Conservation (phyloP, 768 basidiomycete species). For the Leccinum broughii region DNA sequence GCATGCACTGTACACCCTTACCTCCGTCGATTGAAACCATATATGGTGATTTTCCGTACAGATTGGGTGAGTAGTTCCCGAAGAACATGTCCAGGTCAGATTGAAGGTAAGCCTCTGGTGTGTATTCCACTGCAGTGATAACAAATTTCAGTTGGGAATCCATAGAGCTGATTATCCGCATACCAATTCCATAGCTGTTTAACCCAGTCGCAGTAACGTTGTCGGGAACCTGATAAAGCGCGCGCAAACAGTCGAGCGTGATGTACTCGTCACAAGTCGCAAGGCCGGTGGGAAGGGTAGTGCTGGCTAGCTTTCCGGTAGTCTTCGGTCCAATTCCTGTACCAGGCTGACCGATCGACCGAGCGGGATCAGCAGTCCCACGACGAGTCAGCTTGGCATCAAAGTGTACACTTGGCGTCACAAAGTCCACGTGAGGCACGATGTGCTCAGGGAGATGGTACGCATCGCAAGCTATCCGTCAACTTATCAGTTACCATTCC, state of each 20-base stretch:
- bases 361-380: neutral
- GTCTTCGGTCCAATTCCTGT: slow-evolving; percentile 22
- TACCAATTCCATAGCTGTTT: slow-evolving; percentile 21
- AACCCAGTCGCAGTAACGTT: slow-evolving; percentile 8
- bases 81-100: slow-evolving; percentile 33
- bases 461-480: slow-evolving; percentile 31
- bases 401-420: slow-evolving; percentile 36
- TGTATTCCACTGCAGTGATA: slow-evolving; percentile 31
- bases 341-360: neutral
- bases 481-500: neutral
- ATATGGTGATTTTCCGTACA: slow-evolving; percentile 28
- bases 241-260: slow-evolving; percentile 32
- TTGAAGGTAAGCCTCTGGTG: slow-evolving; percentile 34
- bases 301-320: slow-evolving; percentile 9
- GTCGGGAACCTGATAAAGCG: slow-evolving; percentile 27
- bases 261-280: slow-evolving; percentile 30
- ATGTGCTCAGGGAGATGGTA: slow-evolving; percentile 36
- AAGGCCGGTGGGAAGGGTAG: slow-evolving; percentile 7
- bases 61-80: slow-evolving; percentile 23
- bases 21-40: slow-evolving; percentile 37
- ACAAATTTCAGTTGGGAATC: neutral
- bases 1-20: neutral
- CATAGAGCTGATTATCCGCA: neutral
- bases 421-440: slow-evolving; percentile 35
- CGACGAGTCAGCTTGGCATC: slow-evolving; percentile 25